Percentiles rank a stretch among this genome's conserved stretches.
Evolutionary conservation across 2,329 filamentous ascomycete species (phyloP).

Genomic region (Trichoderma citrinoviride): DNA sequence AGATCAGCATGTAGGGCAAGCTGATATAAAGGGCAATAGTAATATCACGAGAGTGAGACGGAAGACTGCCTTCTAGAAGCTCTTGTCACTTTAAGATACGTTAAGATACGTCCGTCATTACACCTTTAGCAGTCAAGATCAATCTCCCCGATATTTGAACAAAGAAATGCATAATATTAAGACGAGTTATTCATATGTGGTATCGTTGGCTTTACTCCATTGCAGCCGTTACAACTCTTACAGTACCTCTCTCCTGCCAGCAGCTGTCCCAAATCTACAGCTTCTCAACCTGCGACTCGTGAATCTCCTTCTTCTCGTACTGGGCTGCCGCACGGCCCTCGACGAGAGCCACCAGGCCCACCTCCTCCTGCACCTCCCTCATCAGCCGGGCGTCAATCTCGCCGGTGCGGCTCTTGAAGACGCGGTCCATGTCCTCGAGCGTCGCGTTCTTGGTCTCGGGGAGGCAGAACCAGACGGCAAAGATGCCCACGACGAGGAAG

Average conservation of each 20-base stretch:
- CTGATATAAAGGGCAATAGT: too few relatives aligned
- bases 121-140: neutral
- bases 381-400: constrained; percentile 29
- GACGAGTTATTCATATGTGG: neutral
- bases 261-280: neutral
- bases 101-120: too few relatives aligned
- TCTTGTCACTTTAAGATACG: too few relatives aligned
- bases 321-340: neutral
- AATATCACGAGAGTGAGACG: too few relatives aligned
- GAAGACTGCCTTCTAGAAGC: too few relatives aligned
- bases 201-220: constrained; percentile 7
- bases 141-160: neutral
- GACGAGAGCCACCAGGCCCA: constrained; percentile 25
- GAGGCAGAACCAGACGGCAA: constrained; percentile 61
- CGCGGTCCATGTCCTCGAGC: constrained; percentile 61
- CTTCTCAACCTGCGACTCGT: constrained; percentile 10
- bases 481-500: constrained; percentile 61
- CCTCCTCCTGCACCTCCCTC: constrained; percentile 28
- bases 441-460: constrained; percentile 63
- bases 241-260: neutral
- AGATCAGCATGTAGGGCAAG: neutral
- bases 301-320: constrained; percentile 18
- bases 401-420: constrained; percentile 45
- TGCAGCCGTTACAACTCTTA: neutral
- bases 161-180: neutral